phyloP scores from a whole-genome alignment of 306 rosid genomes.

The Fragaria nilgerrensis region DNA sequence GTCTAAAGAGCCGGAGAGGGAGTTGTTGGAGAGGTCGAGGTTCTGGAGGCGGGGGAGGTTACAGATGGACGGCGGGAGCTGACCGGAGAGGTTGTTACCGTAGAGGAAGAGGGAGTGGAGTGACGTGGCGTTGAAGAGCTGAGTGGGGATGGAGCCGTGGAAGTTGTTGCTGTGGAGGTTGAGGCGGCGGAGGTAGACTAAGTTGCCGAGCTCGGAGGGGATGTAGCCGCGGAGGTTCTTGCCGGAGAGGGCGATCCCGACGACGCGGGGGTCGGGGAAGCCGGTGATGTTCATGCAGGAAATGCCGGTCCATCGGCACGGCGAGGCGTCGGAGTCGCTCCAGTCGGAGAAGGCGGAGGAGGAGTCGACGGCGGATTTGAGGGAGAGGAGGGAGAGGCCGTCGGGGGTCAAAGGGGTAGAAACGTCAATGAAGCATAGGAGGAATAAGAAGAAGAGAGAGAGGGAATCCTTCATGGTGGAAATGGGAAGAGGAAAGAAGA shows the following conservation, averaged over 20 bases:
- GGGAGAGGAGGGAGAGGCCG: constrained; percentile 87
- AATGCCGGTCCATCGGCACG: constrained; percentile 87
- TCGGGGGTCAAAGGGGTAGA: constrained; percentile 63
- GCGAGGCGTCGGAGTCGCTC: constrained; percentile 61
- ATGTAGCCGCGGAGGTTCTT: constrained; percentile 79
- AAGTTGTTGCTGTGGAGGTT: constrained; percentile 73
- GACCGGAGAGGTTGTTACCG: constrained; percentile 83
- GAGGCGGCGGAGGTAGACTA: constrained; percentile 76
- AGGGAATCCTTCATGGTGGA: background rate
- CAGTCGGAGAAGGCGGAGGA: constrained; percentile 64
- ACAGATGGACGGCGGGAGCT: constrained; percentile 62
- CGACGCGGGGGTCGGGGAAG: constrained; percentile 62
- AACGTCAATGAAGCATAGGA: background rate
- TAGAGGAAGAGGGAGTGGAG: constrained; percentile 82
- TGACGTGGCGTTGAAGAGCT: constrained; percentile 86
- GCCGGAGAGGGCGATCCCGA: constrained; percentile 66
- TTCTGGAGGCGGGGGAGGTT: constrained; percentile 73
- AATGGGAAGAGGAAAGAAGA: background rate
- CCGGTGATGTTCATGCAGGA: constrained; percentile 72
- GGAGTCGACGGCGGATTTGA: constrained; percentile 77
- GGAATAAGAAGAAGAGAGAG: background rate
- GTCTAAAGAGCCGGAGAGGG: constrained; percentile 58
- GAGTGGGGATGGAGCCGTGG: constrained; percentile 68
- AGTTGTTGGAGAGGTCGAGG: constrained; percentile 83
- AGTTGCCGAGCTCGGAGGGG: constrained; percentile 87